phyloP scores from a whole-genome alignment of 176 grass and related monocot genomes.

The Cenchrus fungigraminus region DNA sequence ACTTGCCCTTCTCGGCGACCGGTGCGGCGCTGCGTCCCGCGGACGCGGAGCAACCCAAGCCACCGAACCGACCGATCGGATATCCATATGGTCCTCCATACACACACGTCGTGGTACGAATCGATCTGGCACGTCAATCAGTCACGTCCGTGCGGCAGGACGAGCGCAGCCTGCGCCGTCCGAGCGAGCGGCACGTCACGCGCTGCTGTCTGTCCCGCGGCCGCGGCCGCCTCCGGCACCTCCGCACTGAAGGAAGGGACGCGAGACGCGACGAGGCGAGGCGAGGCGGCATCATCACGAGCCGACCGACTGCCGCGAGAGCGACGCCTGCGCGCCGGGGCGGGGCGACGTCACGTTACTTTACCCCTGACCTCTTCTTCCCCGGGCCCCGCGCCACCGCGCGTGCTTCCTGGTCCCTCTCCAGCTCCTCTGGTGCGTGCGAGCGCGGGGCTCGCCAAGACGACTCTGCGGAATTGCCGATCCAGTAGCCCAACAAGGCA shows the following conservation, averaged over 20 bases:
- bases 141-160: conserved; percentile 20
- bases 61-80: neutral
- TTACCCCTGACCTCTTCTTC: neutral
- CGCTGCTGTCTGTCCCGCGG: no score
- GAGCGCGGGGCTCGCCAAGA: neutral
- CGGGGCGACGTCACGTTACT: neutral
- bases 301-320: no score
- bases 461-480: neutral
- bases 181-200: no score
- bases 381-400: neutral
- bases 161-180: neutral
- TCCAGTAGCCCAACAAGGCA: neutral
- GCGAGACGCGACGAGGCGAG: conserved; percentile 8
- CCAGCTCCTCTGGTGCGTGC: neutral
- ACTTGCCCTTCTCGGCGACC: neutral
- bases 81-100: neutral
- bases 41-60: neutral
- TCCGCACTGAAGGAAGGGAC: no score
- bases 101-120: neutral
- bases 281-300: conserved; percentile 5
- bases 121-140: conserved; percentile 32
- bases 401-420: neutral
- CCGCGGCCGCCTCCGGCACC: neutral
- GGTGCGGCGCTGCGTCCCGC: neutral
- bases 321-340: neutral